Conservation (phyloP, 2,329 filamentous ascomycete genomes). For the Colletotrichum kahawae region DNA sequence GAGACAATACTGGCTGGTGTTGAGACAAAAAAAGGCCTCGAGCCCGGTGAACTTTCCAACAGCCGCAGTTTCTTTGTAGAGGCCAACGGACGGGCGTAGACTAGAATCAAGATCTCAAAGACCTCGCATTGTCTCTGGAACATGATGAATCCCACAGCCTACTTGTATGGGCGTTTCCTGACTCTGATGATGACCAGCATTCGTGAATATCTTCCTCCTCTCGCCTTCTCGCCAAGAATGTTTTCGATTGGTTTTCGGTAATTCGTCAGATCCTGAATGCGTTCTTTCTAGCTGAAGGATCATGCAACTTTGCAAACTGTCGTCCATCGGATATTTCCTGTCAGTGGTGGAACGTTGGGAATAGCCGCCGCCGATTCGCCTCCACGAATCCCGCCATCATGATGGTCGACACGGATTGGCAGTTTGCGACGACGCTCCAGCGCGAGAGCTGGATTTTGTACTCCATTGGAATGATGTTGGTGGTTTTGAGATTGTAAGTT, state of each 20-base stretch:
- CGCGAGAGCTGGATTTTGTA: constrained; percentile 8
- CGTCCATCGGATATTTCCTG: neutral
- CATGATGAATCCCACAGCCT: neutral
- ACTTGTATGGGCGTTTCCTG: neutral
- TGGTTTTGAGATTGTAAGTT: constrained; percentile 1
- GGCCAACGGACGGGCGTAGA: neutral
- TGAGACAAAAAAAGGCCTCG: neutral
- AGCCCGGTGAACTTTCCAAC: neutral
- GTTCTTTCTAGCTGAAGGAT: neutral
- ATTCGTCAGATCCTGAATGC: neutral
- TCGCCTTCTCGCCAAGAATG: neutral
- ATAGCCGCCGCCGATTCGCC: neutral
- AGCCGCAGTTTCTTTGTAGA: neutral
- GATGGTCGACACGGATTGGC: neutral
- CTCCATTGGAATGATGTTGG: neutral
- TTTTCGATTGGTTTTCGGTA: neutral
- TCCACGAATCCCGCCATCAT: neutral
- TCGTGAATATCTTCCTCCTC: neutral
- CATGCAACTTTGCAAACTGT: neutral
- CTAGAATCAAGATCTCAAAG: neutral
- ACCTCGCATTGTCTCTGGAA: neutral
- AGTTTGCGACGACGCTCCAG: neutral
- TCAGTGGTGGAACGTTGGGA: neutral
- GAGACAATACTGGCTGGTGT: neutral
- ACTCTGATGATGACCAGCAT: neutral